Evolutionary conservation across 768 basidiomycete genomes (phyloP), one percentile per base, ranked within the genome.

Genomic region (Tricholoma saponaceum): DNA sequence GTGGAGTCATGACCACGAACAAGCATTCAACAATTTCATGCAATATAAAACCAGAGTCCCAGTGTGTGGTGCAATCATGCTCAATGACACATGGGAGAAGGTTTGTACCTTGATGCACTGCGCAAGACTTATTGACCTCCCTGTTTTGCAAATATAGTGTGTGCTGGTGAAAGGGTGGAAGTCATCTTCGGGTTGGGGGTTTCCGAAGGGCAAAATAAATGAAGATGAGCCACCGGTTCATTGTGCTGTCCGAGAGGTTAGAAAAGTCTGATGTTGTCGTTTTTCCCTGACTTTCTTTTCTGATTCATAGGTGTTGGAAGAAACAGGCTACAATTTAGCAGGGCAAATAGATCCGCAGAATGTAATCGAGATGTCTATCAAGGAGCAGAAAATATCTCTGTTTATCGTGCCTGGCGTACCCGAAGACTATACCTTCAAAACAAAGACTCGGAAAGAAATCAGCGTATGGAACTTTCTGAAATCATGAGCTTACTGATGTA

Each of bases 141-240:
- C 56, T 26, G 23, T 57, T 49, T 52, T 44, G n/a, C 49, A 22
- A 47, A 49, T 41, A 3, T 68, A 98, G 95, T 95, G 92, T 67
- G 80, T 99, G n/a, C 82, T 99, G 58, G 97, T 99, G 58, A 95
- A 97, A 73, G 97, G 97, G 6, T 98, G 93, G 93, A 98, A 97
- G 72, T 85, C 92, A 33, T 91, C 89, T 18, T 91, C 97, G 2
- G 92, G 94, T 6, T 99, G 97, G 97, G 90, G 93, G n/a, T 99
- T 98, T 72, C 97, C 97, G 6, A 92, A 96, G 69, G 97, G 97
- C n/a, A 99, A 99, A 75, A 98, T 98, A 71, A 99, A 99, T 66
- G 88, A 95, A 69, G 83, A 90, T 58, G 97, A 99, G 69, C 84
- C 88, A 7, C 83, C 87, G 56, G 80, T 82, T 51, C 81, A 80